phyloP scores from a whole-genome alignment of 2,329 filamentous ascomycete species.

The Ascochyta fabae region DNA sequence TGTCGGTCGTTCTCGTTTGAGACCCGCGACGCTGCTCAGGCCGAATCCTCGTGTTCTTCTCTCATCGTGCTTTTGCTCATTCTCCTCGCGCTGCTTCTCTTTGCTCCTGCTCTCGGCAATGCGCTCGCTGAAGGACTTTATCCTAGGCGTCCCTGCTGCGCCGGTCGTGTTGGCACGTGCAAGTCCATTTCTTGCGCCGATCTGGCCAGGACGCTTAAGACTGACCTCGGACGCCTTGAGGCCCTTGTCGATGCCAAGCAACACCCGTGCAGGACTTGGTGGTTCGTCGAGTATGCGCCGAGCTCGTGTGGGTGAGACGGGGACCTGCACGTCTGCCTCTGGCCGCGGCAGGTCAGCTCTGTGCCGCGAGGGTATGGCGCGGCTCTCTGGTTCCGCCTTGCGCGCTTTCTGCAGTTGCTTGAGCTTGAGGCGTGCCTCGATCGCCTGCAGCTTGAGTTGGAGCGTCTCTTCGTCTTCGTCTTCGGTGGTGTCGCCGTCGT shows the following conservation, averaged over 20 bases:
- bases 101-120: slow-evolving; percentile 70
- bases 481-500: slow-evolving; percentile 69
- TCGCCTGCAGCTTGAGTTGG: slow-evolving; percentile 83
- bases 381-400: slow-evolving; percentile 42
- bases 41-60: slow-evolving; percentile 52
- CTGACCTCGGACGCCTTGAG: slow-evolving; percentile 82
- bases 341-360: slow-evolving; percentile 34
- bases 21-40: slow-evolving; percentile 35
- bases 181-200: slow-evolving; percentile 21
- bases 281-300: slow-evolving; percentile 59
- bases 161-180: slow-evolving; percentile 53
- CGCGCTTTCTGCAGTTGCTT: slow-evolving; percentile 77
- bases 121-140: slow-evolving; percentile 81
- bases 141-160: slow-evolving; percentile 32
- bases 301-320: slow-evolving; percentile 70
- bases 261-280: slow-evolving; percentile 77
- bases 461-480: slow-evolving; percentile 89
- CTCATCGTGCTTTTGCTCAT: slow-evolving; percentile 52
- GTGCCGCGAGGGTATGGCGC: slow-evolving; percentile 33
- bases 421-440: slow-evolving; percentile 84
- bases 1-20: slow-evolving; percentile 30
- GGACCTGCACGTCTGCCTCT: slow-evolving; percentile 68
- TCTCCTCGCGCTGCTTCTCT: slow-evolving; percentile 53
- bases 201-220: slow-evolving; percentile 71
- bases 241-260: slow-evolving; percentile 90